phyloP scores from a whole-genome alignment of 169 alveolate species.

The Neospora caninum region DNA sequence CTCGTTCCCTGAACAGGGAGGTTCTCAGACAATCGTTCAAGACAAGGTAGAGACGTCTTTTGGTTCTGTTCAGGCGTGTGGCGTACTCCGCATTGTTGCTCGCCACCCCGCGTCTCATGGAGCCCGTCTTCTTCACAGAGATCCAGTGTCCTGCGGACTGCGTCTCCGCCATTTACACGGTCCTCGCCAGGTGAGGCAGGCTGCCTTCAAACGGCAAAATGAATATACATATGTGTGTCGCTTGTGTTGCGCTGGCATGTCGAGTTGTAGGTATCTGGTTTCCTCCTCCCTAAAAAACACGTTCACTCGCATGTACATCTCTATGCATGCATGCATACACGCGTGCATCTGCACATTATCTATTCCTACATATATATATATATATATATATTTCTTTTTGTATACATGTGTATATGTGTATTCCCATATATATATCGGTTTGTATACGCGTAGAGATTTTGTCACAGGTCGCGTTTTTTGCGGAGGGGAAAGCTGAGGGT shows the following conservation, averaged over 20 bases:
- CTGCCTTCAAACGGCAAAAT: neutral
- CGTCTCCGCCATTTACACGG: slow-evolving; percentile 94
- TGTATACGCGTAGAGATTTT: too few species aligned
- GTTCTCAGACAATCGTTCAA: too few species aligned
- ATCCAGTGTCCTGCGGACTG: slow-evolving; percentile 97
- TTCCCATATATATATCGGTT: neutral
- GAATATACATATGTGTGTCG: too few species aligned
- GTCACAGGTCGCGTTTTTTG: too few species aligned
- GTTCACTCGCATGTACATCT: neutral
- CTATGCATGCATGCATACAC: too few species aligned
- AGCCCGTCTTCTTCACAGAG: slow-evolving; percentile 96
- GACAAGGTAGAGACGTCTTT: too few species aligned
- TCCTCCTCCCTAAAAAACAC: neutral
- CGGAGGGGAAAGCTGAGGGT: too few species aligned
- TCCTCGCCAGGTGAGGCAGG: slow-evolving; percentile 76
- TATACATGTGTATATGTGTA: neutral
- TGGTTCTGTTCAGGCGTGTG: slow-evolving; percentile 86
- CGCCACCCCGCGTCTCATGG: slow-evolving; percentile 99
- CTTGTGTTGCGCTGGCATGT: too few species aligned
- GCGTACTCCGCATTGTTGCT: slow-evolving; percentile 97
- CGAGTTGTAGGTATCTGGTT: neutral
- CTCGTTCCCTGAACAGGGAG: too few species aligned
- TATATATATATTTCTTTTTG: neutral
- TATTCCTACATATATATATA: neutral
- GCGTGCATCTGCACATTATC: too few species aligned